Base-by-base conservation (phyloP, 495 filamentous ascomycete genomes). In the Arthonia radiata region DNA sequence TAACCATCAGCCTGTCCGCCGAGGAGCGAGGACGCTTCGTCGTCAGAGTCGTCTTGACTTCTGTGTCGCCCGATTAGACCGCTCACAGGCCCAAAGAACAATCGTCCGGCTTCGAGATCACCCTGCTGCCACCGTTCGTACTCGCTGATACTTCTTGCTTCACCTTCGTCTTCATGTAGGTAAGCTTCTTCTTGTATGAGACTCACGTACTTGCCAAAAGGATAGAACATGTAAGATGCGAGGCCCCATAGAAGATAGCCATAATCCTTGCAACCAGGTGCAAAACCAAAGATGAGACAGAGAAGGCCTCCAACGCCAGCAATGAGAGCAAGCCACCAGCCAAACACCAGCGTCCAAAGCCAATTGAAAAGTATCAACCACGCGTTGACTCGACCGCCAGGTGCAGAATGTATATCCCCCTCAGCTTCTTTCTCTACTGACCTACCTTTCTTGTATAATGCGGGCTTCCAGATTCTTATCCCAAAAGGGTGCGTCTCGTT, bases 81-180 rank as follows among this genome's bases (percentile, higher is more conserved):
- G 34, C 64, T 64, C 17, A 62, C 49, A 10, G 86, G 86, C 4
- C 86, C 89, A 45, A 99, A 99, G 56, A 94, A 94, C 5, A 93
- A 62, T 9, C 82, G 59, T 3, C 86, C 86, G 48, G 92, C 77
- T 47, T 99, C 86, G 18, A 99, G 53, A 43, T 99, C 86, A 19
- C 86, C 86, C 38, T 71, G 90, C 44, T 99, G 86, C 86, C 86
- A 99, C 45, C 90, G 82, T 45, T 94, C 86, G 47, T 99, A 99
- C 49, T 99, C 86, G 42, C 78, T 90, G 44, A 99, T 93, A 47
- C 81, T 94, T 39, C 86, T 64, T n/a, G 89, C 86, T 50, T 99
- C 86, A n/a, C 82, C 89, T 40, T 90, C 69, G 44, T 99, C 86
- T 47, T 99, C 86, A 37, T 94, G 78, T 13, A 78, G 61, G 44